phyloP scores from a whole-genome alignment of 768 basidiomycete genomes.

The Lactifluus pinguis region DNA sequence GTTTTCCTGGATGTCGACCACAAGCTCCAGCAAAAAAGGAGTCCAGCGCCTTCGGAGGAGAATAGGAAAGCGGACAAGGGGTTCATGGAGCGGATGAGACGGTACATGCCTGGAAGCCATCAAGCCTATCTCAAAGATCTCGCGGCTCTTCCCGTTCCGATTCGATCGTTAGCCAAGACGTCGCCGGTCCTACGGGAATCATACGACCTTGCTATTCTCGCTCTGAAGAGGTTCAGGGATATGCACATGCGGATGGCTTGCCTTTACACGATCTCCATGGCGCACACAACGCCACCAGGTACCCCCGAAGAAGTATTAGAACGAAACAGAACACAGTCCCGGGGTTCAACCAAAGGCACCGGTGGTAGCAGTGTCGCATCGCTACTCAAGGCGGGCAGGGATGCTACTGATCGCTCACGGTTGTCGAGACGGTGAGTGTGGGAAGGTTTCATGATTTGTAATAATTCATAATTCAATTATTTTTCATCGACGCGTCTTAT shows the following conservation, averaged over 20 bases:
- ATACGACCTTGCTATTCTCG: conserved; percentile 70
- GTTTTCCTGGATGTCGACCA: conserved; percentile 87
- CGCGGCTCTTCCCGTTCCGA: conserved; percentile 43
- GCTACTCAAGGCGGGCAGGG: conserved; percentile 82
- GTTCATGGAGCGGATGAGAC: conserved; percentile 90
- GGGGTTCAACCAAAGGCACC: conserved; percentile 66
- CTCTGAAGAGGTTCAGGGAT: conserved; percentile 79
- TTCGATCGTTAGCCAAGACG: conserved; percentile 52
- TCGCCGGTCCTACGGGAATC: conserved; percentile 55
- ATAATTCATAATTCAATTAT: too few relatives aligned
- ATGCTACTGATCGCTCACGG: conserved; percentile 66
- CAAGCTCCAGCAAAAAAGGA: conserved; percentile 60
- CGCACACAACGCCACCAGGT: conserved; percentile 52
- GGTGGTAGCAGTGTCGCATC: conserved; percentile 80
- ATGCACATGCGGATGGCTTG: conserved; percentile 84
- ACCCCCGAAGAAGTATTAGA: conserved; percentile 41
- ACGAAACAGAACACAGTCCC: conserved; percentile 18
- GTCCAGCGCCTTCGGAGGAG: conserved; percentile 55
- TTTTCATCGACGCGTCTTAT: too few relatives aligned
- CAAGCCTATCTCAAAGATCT: conserved; percentile 74
- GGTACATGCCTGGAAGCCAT: conserved; percentile 92
- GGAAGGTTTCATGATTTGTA: background rate
- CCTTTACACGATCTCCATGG: conserved; percentile 81
- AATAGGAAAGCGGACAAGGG: conserved; percentile 60
- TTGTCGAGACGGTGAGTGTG: conserved; percentile 32